phyloP scores from a whole-genome alignment of 345 rosid genomes.

The Eucalyptus coolabah region DNA sequence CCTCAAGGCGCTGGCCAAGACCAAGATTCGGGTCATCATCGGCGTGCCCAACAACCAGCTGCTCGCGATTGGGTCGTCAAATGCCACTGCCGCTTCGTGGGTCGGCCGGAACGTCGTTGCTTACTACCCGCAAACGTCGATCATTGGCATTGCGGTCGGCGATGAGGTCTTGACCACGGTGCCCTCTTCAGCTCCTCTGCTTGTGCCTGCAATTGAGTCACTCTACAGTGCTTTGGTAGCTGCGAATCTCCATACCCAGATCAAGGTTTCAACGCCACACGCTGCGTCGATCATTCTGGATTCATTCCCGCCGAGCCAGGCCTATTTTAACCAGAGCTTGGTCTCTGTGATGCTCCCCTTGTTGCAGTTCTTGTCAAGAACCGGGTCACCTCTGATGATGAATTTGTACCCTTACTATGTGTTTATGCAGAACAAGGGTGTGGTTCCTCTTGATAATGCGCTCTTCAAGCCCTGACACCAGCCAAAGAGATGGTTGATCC shows the following conservation, averaged over 20 bases:
- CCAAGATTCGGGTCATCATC: conserved; percentile 81
- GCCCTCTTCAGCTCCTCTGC: conserved; percentile 75
- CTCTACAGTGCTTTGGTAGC: conserved; percentile 85
- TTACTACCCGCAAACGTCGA: conserved; percentile 65
- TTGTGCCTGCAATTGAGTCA: conserved; percentile 78
- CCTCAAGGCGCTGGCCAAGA: conserved; percentile 66
- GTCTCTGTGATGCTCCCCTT: conserved; percentile 51
- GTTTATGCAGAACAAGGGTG: conserved; percentile 92
- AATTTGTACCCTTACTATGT: conserved; percentile 95
- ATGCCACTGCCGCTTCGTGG: conserved; percentile 86
- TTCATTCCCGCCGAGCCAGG: conserved; percentile 90
- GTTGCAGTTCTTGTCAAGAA: conserved; percentile 73
- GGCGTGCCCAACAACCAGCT: conserved; percentile 95
- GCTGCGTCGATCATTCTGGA: conserved; percentile 75
- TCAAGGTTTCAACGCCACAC: conserved; percentile 91
- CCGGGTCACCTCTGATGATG: conserved; percentile 90
- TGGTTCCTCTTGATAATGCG: conserved; percentile 82
- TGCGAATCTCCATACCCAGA: conserved; percentile 72
- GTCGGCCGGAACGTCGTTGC: conserved; percentile 69
- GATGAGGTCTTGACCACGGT: conserved; percentile 89
- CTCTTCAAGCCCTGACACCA: conserved; percentile 87
- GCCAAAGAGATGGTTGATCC: conserved; percentile 97
- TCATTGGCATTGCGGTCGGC: conserved; percentile 73
- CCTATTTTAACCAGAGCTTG: conserved; percentile 87
- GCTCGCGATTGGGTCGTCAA: conserved; percentile 87